phyloP scores from a whole-genome alignment of 2,329 filamentous ascomycete genomes.

The Triangularia setosa region DNA sequence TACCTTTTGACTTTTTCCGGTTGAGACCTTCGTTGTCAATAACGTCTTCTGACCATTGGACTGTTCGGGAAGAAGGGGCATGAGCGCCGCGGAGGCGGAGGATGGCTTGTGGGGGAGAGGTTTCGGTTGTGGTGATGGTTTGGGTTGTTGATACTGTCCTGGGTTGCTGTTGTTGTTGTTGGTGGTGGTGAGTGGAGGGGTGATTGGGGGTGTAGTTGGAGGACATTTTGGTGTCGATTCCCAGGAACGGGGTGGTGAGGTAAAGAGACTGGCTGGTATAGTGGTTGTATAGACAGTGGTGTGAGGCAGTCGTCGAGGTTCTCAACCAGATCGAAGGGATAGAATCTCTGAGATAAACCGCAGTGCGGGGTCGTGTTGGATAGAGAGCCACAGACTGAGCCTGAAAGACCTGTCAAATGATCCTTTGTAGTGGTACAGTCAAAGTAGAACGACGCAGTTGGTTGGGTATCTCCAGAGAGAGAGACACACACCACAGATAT shows the following conservation, averaged over 20 bases:
- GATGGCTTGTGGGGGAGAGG: slow-evolving; percentile 32
- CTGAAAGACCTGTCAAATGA: not conserved
- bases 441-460: not conserved
- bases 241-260: slow-evolving; percentile 8
- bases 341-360: not conserved
- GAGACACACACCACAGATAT: not conserved
- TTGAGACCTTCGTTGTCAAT: slow-evolving; percentile 94
- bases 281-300: not conserved
- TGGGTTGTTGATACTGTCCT: slow-evolving; percentile 2
- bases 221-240: slow-evolving; percentile 19
- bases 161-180: slow-evolving; percentile 12
- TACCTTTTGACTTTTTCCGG: slow-evolving; percentile 91
- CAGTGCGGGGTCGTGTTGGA: not conserved
- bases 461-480: not conserved
- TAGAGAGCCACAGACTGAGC: not conserved
- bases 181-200: slow-evolving; percentile 17
- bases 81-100: slow-evolving; percentile 52
- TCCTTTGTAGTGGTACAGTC: not conserved
- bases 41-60: slow-evolving; percentile 90
- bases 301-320: not conserved
- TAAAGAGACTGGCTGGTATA: not conserved
- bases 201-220: slow-evolving; percentile 3
- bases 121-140: slow-evolving; percentile 17
- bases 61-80: slow-evolving; percentile 51
- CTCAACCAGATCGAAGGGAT: not conserved